Percentiles rank a stretch among this genome's conserved stretches.
Conservation (phyloP, 345 rosid species). For the Euphorbia peplus region DNA sequence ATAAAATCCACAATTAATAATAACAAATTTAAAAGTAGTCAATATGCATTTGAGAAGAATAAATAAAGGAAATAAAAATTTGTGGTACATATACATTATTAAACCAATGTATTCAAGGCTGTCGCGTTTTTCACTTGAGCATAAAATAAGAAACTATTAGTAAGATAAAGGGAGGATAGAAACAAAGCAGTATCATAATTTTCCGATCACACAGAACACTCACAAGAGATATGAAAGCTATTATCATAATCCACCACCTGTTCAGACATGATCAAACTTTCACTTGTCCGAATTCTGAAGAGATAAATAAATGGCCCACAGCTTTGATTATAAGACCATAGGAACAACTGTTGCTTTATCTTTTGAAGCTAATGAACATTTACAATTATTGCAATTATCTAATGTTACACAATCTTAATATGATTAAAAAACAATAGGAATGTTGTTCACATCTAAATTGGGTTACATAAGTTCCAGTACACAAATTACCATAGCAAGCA, state of each 20-base stretch:
- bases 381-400: not conserved
- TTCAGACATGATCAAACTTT: not conserved
- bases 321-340: not conserved
- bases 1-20: not conserved
- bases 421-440: not conserved
- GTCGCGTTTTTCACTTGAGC: not conserved
- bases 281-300: not conserved
- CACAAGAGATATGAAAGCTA: not conserved
- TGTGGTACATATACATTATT: slow-evolving; percentile 5
- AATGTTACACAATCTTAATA: not conserved
- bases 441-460: not conserved
- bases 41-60: not conserved
- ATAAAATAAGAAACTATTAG: not conserved
- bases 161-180: not conserved
- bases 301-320: not conserved
- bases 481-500: slow-evolving; percentile 32
- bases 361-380: not conserved
- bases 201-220: not conserved
- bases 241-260: not conserved
- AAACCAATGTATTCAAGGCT: not conserved
- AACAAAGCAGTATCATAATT: not conserved
- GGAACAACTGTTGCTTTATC: not conserved
- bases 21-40: not conserved
- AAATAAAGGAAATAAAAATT: not conserved
- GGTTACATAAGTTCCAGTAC: not conserved